Conservation (phyloP, 2,329 filamentous ascomycete genomes). For the Whalleya microplaca region DNA sequence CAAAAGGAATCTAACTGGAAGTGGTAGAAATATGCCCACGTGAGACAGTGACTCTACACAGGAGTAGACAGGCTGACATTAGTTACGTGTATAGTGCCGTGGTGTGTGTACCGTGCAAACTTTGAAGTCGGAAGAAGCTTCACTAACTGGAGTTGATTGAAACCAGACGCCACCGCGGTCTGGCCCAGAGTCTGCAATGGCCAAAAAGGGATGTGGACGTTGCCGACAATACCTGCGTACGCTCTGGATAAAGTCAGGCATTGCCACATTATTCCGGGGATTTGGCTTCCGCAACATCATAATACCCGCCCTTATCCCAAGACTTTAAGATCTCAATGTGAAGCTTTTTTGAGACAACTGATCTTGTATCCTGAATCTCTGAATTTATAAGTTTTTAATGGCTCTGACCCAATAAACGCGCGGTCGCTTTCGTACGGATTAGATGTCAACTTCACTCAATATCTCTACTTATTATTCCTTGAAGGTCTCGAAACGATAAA, state of each 20-base stretch:
- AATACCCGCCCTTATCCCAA: not conserved
- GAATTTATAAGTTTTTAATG: too few relatives aligned
- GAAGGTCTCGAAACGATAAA: not conserved
- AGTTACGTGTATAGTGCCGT: not conserved
- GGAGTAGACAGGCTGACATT: not conserved
- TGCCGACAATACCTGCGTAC: conserved; percentile 1
- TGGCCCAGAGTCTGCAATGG: not conserved
- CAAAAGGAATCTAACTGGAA: not conserved
- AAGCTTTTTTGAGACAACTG: not conserved
- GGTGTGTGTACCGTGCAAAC: not conserved
- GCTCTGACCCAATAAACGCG: too few relatives aligned
- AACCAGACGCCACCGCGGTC: too few relatives aligned
- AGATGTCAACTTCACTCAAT: not conserved
- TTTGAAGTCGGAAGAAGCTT: not conserved
- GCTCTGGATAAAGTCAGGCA: conserved; percentile 21
- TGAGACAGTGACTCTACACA: not conserved
- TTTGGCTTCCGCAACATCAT: conserved; percentile 6
- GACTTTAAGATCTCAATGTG: conserved; percentile 1
- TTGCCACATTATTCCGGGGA: conserved; percentile 15
- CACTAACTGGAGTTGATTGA: not conserved
- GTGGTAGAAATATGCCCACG: not conserved
- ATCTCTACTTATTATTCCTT: not conserved
- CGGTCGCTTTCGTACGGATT: not conserved
- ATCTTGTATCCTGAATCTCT: not conserved
- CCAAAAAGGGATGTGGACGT: not conserved